A percentile compares a stretch with the other conserved stretches of the same genome.
These are phyloP conservation scores for Lycium barbarum DNA, from an alignment of 257 asterid species.

Conservation along the genomic window DNA sequence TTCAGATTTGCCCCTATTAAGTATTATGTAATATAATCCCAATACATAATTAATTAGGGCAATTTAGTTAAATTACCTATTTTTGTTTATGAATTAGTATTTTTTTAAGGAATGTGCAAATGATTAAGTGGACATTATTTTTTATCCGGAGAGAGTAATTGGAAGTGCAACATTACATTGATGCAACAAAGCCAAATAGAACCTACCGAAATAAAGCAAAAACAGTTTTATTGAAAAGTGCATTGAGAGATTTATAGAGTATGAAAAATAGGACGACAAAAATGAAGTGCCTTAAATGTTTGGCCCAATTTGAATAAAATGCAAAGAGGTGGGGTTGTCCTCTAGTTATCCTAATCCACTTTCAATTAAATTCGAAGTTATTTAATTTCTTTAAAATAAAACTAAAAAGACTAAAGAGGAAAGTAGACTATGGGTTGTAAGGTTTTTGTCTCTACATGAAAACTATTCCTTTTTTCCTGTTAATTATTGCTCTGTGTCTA, in stretches of 20 bases:
- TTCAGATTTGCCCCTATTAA: too few species aligned
- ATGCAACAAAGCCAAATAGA: not conserved
- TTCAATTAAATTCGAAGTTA: not conserved
- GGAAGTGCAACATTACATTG: not conserved
- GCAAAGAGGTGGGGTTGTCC: constrained; percentile 17
- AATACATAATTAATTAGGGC: too few species aligned
- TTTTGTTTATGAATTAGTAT: too few species aligned
- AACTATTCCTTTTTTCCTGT: not conserved
- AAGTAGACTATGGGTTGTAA: constrained; percentile 11
- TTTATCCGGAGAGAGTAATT: not conserved
- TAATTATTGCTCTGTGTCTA: constrained; percentile 3
- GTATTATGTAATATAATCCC: too few species aligned
- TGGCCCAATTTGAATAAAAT: constrained; percentile 17
- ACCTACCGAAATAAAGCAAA: not conserved
- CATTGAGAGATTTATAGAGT: not conserved
- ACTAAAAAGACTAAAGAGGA: not conserved
- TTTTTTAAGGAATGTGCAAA: too few species aligned
- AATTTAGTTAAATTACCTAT: too few species aligned
- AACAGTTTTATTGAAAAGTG: not conserved
- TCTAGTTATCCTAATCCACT: constrained; percentile 8
- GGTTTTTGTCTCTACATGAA: constrained; percentile 17
- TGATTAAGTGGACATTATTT: too few species aligned
- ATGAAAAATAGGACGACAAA: not conserved
- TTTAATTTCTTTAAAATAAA: too few species aligned
- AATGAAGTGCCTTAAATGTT: constrained; percentile 21